Evolutionary conservation across 2,329 filamentous ascomycete genomes (phyloP), one percentile per base, ranked within the genome.

Genomic region (Diaporthe longicolla): DNA sequence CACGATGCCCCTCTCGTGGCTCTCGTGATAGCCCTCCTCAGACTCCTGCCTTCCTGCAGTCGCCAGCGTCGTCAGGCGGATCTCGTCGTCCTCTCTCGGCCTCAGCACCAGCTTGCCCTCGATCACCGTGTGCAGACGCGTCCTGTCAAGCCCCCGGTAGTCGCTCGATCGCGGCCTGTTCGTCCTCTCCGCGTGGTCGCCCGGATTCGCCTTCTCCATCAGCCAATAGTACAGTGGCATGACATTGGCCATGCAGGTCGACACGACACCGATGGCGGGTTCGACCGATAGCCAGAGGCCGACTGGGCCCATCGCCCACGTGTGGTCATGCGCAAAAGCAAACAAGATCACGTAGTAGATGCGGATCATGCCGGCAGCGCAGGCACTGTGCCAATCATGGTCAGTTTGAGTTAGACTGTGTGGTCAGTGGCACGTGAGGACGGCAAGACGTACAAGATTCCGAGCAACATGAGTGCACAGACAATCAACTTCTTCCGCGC

Each of bases 151-250:
- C 9, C 63, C 63, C 48, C 63, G 37, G 63, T 68, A 68, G 10
- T 68, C 63, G 63, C 63, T 54, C 63, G 63, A 68, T 8, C 63
- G 63, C 32, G 63, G 63, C 63, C 63, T 54, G 63, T 68, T 68
- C 8, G 63, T 68, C 48, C 63, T 68, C 11, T 54, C 63, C 21
- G 32, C 48, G 32, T 29, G 48, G 13, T 54, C 17, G 13, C 48
- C 63, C 48, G 63, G 63, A 9, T 37, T 68, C 9, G 48, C 63
- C 63, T 40, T 68, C 17, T 68, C 63, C 63, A 68, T 54, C 32
- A 68, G 0, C 63, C 63, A 68, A 32, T 68, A 68, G 32, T 68
- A 68, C 48, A 68, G 63, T 37, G 63, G 63, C 63, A 68, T 52
- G 45, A 54, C 48, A 24, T 68, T 68, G 1, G 63, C 63, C 63